Evolutionary conservation across 164 flowering plant species (phyloP), one percentile per base, ranked within the genome.

Genomic region (Stephania japonica): DNA sequence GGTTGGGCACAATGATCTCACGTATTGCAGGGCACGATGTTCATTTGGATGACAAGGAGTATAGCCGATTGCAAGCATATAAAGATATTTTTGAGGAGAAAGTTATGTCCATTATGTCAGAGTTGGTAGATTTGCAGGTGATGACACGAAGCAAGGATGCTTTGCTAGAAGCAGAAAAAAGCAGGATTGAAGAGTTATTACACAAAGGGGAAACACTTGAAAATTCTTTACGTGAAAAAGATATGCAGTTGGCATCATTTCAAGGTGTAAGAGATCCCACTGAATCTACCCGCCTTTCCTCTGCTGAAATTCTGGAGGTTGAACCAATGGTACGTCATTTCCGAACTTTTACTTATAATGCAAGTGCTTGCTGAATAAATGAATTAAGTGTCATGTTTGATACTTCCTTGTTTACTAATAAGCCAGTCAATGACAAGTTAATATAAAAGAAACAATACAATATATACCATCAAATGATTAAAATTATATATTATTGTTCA

Each of bases 261-360:
- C 82, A 83, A 79, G 87, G 79, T 77, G 79, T 74, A 27, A 85
- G 77, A 56, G 87, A 83, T 73, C 80, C 82, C 74, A 85, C 80
- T 42, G 86, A 70, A 73, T 64, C 82, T 77, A 73, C 82, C 59
- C 70, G 72, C 70, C 9, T 67, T 41, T 71, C 78, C 50, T 79
- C 76, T 38, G 11, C 92, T 71, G 98, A 92, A 81, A 86, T 87
- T 62, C 42, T 84, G 75, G 98, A 91, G 78, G 86, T 85, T 76
- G 97, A 93, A 81, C 93, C 91, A 23, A 42, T 79, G 92, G 99
- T 96, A 80, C 78, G 89, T 75, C 47, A 7, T 78, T 69, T 67
- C 38, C 32, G 68, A 19, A 65, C 12, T 68, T 49, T 62, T 21
- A 2, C 65, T 43, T 59, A 19, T 59, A 21, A 1, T 1, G 23